These are phyloP conservation scores for Bromus sterilis DNA, from an alignment of 176 grass and related monocot genomes.

Conservation along the genomic window DNA sequence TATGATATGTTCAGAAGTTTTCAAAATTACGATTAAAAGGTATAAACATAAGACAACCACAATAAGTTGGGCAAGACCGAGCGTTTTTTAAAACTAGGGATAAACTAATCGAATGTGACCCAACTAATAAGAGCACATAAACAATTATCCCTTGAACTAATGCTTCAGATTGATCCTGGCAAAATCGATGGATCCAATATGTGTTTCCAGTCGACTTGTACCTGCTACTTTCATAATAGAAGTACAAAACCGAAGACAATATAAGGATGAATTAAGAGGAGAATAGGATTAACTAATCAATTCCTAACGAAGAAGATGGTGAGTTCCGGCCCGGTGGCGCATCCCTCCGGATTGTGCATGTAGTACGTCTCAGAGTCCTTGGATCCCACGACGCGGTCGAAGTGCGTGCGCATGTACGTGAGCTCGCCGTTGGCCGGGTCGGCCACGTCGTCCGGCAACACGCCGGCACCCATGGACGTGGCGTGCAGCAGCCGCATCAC, in stretches of 20 bases:
- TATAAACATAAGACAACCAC: no score
- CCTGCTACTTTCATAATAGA: no score
- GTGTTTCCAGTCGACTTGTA: no score
- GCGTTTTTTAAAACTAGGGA: no score
- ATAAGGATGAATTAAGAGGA: neutral
- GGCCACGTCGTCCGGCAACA: slow-evolving; percentile 60
- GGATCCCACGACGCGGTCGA: slow-evolving; percentile 77
- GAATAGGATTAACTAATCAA: slow-evolving; percentile 5
- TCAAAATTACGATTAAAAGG: no score
- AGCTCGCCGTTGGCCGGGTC: slow-evolving; percentile 63
- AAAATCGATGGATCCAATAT: no score
- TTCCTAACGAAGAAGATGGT: slow-evolving; percentile 89
- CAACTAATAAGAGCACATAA: no score
- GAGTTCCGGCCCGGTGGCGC: slow-evolving; percentile 50
- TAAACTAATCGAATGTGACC: no score
- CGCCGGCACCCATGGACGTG: slow-evolving; percentile 85
- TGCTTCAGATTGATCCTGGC: no score
- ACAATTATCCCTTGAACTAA: no score
- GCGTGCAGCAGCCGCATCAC: slow-evolving; percentile 77
- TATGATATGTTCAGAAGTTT: no score
- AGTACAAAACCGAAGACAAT: neutral
- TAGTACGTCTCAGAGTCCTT: slow-evolving; percentile 89
- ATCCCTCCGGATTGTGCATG: slow-evolving; percentile 80
- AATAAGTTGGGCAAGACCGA: no score
- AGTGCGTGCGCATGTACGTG: slow-evolving; percentile 77